Evolutionary conservation across 2,329 filamentous ascomycete genomes (phyloP).

Genomic region (Dendryphion nanum): DNA sequence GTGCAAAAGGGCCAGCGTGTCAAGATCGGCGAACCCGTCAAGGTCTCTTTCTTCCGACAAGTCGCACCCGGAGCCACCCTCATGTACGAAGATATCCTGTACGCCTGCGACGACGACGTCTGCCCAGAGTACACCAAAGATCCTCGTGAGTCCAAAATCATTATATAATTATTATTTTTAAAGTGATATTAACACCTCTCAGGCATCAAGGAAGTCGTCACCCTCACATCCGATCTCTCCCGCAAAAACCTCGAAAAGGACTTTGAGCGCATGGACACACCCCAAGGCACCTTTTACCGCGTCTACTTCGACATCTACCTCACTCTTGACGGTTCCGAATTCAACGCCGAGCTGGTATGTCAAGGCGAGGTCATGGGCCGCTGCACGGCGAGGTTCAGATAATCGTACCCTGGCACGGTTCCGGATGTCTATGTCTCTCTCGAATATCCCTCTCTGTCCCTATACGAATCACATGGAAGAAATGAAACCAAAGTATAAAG

Average conservation of each 20-base stretch:
- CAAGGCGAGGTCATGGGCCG: slow-evolving; percentile 99
- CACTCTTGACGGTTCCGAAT: slow-evolving; percentile 94
- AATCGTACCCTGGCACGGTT: no score
- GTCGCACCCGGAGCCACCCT: slow-evolving; percentile 94
- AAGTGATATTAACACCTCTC: no score
- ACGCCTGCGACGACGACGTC: slow-evolving; percentile 96
- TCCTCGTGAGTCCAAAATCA: slow-evolving; percentile 81
- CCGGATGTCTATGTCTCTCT: no score
- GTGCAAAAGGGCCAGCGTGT: slow-evolving; percentile 98
- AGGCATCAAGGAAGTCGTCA: slow-evolving; percentile 99
- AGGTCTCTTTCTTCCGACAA: slow-evolving; percentile 97
- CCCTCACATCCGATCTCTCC: slow-evolving; percentile 92
- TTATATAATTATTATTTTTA: no score
- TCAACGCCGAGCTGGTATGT: slow-evolving; percentile 97
- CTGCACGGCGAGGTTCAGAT: slow-evolving; percentile 85
- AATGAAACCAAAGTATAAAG: no score
- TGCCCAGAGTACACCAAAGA: slow-evolving; percentile 99
- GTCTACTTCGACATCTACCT: slow-evolving; percentile 74
- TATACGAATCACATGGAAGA: not conserved
- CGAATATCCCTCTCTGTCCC: not conserved
- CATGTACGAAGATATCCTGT: slow-evolving; percentile 99
- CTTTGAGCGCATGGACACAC: slow-evolving; percentile 98
- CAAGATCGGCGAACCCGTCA: slow-evolving; percentile 98
- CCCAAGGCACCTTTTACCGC: slow-evolving; percentile 70
- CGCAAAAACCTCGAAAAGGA: slow-evolving; percentile 99